Evolutionary conservation across 352 stramenopile genomes (phyloP), one percentile per base, ranked within the genome.

Genomic region (Phytopythium mirpurense): DNA sequence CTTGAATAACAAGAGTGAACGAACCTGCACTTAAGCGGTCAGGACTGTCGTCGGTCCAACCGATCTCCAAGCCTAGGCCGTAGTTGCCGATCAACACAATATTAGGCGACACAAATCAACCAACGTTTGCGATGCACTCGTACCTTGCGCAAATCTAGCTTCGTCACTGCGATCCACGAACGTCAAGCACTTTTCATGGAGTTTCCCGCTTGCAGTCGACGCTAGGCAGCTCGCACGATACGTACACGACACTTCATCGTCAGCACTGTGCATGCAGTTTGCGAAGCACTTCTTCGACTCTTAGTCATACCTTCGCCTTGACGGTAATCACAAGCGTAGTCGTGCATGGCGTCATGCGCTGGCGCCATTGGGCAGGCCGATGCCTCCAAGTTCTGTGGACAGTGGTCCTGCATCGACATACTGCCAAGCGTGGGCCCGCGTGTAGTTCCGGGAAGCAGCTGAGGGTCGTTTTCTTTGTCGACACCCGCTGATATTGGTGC

Each of bases 41-140:
- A 5, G 41, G 41, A 21, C 41, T 47, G 41, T 72, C 63, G 54
- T 52, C 51, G 47, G 67, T 53, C 41, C 41, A 47, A 15, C 16
- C 41, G 41, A 47, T 47, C 41, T 47, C 41, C 24, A 23, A 47
- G 15, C 41, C 41, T 47, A 15, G 12, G 23, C 11, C 1, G 2
- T 15, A 3, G n/a, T 23, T 26, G 1, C 18, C 10, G 7, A 5
- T 6, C 36, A 41, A 9, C 18, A 21, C 4, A 43, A 26, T 3
- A 43, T 26, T 24, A 36, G 24, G 36, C 2, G 16, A 11, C 18
- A 16, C 36, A 41, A 11, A 41, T 41, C 29, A 32, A 32, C 5
- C 29, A 9, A 32, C 29, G 29, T 9, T n/a, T n/a, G n/a, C n/a
- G n/a, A n/a, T n/a, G n/a, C n/a, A n/a, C n/a, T n/a, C 26, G 32